Conservation (phyloP, 2,329 filamentous ascomycete genomes). For the Alternaria dauci region DNA sequence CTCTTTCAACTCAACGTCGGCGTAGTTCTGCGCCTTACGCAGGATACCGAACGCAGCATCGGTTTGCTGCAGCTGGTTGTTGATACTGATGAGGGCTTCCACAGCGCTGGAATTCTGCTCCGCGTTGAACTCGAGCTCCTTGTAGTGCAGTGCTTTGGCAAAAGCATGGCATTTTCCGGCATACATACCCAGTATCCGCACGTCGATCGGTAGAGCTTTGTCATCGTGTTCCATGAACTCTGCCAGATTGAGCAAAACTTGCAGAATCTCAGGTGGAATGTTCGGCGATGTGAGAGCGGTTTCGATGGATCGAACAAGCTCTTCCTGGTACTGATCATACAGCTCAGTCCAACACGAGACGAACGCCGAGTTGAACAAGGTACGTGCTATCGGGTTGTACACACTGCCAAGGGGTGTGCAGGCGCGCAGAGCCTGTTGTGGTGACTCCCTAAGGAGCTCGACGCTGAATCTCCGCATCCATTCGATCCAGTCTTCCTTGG, state of each 20-base stretch:
- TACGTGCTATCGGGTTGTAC: constrained; percentile 88
- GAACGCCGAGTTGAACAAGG: constrained; percentile 98
- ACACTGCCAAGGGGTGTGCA: constrained; percentile 91
- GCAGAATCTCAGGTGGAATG: constrained; percentile 93
- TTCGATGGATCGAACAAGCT: constrained; percentile 94
- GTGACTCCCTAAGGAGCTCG: constrained; percentile 91
- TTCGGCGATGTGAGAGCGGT: constrained; percentile 94
- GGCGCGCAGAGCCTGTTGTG: constrained; percentile 91
- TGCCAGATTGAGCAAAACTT: constrained; percentile 91
- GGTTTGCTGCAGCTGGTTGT: constrained; percentile 98
- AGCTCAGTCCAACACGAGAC: constrained; percentile 99
- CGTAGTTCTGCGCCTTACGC: constrained; percentile 92
- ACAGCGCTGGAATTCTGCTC: constrained; percentile 96
- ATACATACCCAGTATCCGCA: constrained; percentile 90
- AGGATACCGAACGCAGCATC: constrained; percentile 98
- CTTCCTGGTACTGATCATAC: constrained; percentile 96
- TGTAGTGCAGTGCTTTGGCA: constrained; percentile 97
- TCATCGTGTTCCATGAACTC: constrained; percentile 99
- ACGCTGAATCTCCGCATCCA: constrained; percentile 98
- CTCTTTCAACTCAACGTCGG: constrained; percentile 94
- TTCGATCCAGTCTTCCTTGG: constrained; percentile 98
- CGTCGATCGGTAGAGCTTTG: constrained; percentile 97
- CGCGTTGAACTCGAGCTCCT: constrained; percentile 96
- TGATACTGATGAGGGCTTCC: constrained; percentile 97
- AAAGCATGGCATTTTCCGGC: constrained; percentile 97